These are phyloP conservation scores for Volvariella surrecta DNA, from an alignment of 1,284 basidiomycete species.

Conservation along the genomic window DNA sequence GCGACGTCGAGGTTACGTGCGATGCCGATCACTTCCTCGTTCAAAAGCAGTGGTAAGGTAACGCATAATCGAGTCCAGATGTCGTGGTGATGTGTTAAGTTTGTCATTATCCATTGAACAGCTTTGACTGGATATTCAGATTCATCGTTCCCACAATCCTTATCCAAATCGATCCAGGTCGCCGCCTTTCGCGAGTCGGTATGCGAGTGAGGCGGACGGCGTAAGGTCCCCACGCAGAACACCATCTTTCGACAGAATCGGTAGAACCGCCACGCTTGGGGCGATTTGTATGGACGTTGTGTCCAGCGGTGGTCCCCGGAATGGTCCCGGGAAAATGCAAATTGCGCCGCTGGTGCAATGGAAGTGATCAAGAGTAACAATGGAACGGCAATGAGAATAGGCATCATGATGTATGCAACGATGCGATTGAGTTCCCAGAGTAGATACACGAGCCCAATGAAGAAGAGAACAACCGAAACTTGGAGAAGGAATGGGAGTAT, in stretches of 20 bases:
- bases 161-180: no score
- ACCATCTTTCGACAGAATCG: neutral
- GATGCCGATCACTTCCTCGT: no score
- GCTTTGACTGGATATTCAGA: no score
- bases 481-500: constrained; percentile 21
- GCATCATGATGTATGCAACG: neutral
- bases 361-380: neutral
- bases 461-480: constrained; percentile 16
- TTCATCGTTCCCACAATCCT: no score
- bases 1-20: no score
- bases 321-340: neutral
- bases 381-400: neutral
- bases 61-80: no score
- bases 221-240: neutral
- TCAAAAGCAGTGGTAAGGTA: no score
- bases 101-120: no score
- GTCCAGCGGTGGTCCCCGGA: neutral
- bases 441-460: constrained; percentile 14
- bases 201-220: no score
- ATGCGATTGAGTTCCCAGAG: constrained; percentile 10
- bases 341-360: constrained; percentile 8
- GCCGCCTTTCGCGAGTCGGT: no score
- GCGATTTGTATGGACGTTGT: constrained; percentile 6
- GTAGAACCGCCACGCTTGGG: constrained; percentile 1
- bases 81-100: no score